Evolutionary conservation across 169 alveolate genomes (phyloP), one percentile per base, ranked within the genome.

Genomic region (Babesia gibsoni): DNA sequence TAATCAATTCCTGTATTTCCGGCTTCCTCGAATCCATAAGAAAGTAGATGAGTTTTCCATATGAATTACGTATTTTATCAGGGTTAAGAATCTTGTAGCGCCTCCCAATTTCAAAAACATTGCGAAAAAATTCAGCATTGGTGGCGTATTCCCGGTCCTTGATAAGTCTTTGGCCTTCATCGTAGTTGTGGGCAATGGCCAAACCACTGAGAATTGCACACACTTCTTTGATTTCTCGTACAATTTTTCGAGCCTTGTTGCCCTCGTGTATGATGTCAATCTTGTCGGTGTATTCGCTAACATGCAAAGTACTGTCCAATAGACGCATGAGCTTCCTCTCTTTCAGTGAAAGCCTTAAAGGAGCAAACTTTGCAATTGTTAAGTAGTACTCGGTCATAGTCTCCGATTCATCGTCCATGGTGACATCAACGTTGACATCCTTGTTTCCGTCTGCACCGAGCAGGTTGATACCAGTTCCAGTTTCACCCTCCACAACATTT

Each of bases 1-100:
- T 90, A 43, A 92, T 81, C 37, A 92, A 84, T 67, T 91, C 94
- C 54, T 75, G 84, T 4, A 91, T 91, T 22, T 84, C 94, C 23
- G 90, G 94, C 59, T 88, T 92, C 61, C 91, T 58, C 8, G 96
- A 84, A 65, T 94, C 97, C 97, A 92, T 93, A 46, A 94, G 83
- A 58, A 94, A 87, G 70, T 91, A 91, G 52, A 94, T 87, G 37
- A 94, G 75, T 52, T 94, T 92, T 18, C 97, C 97, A 57, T 94
- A 94, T 23, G 95, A 73, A 37, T 84, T 84, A 29, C 97, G 66
- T 96, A 94, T 93, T 43, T 90, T 54, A 61, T 94, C 97, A 10
- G 97, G 97, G 77, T 94, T 94, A n/a, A 94, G 68, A 41, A 91
- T 93, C 66, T 94, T 94, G 73, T 94, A 94, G 22, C 97, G 61